Conservation (phyloP, 352 stramenopile species). For the Phytophthora europaea region DNA sequence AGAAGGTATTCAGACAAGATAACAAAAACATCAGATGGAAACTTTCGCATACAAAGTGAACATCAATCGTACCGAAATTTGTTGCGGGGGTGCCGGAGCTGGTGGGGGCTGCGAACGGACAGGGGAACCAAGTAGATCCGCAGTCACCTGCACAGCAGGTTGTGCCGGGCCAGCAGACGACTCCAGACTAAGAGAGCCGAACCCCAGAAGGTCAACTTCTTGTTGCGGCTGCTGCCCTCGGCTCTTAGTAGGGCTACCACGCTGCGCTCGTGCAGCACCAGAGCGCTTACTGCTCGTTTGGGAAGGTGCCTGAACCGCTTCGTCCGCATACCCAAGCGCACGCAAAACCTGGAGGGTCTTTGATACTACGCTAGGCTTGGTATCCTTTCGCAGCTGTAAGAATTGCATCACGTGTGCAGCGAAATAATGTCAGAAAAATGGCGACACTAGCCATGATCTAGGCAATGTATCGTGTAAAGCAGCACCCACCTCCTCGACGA, state of each 20-base stretch:
- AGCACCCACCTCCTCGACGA: slow-evolving; percentile 72
- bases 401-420: not conserved
- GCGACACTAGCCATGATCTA: not conserved
- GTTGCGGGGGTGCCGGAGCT: slow-evolving; percentile 36
- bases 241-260: slow-evolving; percentile 28
- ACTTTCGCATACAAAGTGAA: not conserved
- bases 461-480: not conserved
- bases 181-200: slow-evolving; percentile 68
- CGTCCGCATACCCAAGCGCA: slow-evolving; percentile 70
- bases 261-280: slow-evolving; percentile 20
- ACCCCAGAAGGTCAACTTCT: slow-evolving; percentile 86
- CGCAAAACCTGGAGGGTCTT: slow-evolving; percentile 81
- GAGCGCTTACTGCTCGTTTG: slow-evolving; percentile 19
- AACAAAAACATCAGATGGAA: slow-evolving; percentile 28
- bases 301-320: slow-evolving; percentile 33
- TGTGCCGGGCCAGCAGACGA: slow-evolving; percentile 29
- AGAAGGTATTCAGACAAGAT: slow-evolving; percentile 2
- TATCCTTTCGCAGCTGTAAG: slow-evolving; percentile 68
- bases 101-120: slow-evolving; percentile 28
- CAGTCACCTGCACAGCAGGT: slow-evolving; percentile 17
- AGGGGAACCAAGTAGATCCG: slow-evolving; percentile 39
- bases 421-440: not conserved
- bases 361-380: slow-evolving; percentile 81
- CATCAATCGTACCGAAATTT: slow-evolving; percentile 64
- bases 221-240: slow-evolving; percentile 36